Evolutionary conservation across 768 basidiomycete genomes (phyloP).

Genomic region (Clitopilus hobsonii): DNA sequence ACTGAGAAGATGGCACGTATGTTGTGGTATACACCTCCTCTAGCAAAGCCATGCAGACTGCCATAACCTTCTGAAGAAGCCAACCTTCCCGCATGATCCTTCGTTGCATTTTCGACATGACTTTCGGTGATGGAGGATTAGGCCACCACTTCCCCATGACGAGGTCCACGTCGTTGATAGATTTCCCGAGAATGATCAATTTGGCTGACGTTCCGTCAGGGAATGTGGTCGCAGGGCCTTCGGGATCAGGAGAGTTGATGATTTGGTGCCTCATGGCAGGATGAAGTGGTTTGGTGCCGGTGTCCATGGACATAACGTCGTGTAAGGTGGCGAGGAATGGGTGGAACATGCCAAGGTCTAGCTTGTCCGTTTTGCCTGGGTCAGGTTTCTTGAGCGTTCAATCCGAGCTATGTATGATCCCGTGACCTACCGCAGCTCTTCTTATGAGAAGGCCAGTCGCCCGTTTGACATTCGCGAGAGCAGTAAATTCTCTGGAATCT

Average conservation of each 20-base stretch:
- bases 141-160: constrained; percentile 22
- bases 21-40: constrained; percentile 29
- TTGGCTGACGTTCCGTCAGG: constrained; percentile 22
- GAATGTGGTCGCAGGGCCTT: constrained; percentile 8
- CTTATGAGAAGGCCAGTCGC: not conserved
- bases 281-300: constrained; percentile 12
- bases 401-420: not conserved
- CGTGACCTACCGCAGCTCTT: not conserved
- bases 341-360: constrained; percentile 24
- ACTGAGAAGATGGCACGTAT: constrained; percentile 5
- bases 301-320: constrained; percentile 14
- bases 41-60: constrained; percentile 25
- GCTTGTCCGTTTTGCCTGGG: constrained; percentile 16
- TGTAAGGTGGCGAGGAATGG: constrained; percentile 24
- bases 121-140: constrained; percentile 10
- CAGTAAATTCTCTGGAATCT: not conserved
- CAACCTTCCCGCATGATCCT: constrained; percentile 25
- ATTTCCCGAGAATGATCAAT: constrained; percentile 25
- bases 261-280: constrained; percentile 22
- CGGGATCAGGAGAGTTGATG: constrained; percentile 21
- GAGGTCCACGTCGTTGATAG: constrained; percentile 2
- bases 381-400: not conserved
- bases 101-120: constrained; percentile 21
- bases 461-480: not conserved
- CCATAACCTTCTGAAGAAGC: constrained; percentile 21